These are phyloP conservation scores for Cryptococcus sp. DNA, from an alignment of 1,284 basidiomycete species.

Conservation along the genomic window DNA sequence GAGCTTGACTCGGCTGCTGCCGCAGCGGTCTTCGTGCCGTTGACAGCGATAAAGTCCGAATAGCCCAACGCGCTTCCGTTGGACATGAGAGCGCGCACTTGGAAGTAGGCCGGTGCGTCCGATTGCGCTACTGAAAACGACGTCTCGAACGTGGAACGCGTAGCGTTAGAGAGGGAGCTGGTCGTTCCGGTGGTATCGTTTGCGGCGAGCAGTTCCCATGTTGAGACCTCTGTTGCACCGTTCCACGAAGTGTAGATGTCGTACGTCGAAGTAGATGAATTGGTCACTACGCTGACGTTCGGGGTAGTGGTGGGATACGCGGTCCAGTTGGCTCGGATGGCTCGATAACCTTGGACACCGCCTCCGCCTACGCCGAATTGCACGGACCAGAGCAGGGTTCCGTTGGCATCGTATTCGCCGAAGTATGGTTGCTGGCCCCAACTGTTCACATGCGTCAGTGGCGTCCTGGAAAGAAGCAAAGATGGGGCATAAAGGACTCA, in stretches of 20 bases:
- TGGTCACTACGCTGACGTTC: constrained; percentile 15
- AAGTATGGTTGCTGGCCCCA: constrained; percentile 29
- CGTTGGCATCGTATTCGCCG: constrained; percentile 30
- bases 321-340: constrained; percentile 30
- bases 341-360: constrained; percentile 39
- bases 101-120: constrained; percentile 3
- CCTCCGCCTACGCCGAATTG: constrained; percentile 33
- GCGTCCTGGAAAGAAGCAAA: not conserved
- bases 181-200: constrained; percentile 15
- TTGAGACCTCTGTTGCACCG: constrained; percentile 41
- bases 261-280: constrained; percentile 3
- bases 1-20: too few species aligned
- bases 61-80: constrained; percentile 13
- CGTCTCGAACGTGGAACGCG: constrained; percentile 31
- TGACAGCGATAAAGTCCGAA: constrained; percentile 5
- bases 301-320: constrained; percentile 34
- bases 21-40: not conserved
- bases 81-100: constrained; percentile 5
- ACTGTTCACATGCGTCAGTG: not conserved
- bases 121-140: constrained; percentile 9
- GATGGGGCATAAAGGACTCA: constrained; percentile 5
- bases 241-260: constrained; percentile 40
- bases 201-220: constrained; percentile 25
- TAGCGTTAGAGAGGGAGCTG: not conserved
- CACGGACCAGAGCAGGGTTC: constrained; percentile 32